phyloP scores from a whole-genome alignment of 495 filamentous ascomycete genomes.

The Rhizodiscina lignyota region DNA sequence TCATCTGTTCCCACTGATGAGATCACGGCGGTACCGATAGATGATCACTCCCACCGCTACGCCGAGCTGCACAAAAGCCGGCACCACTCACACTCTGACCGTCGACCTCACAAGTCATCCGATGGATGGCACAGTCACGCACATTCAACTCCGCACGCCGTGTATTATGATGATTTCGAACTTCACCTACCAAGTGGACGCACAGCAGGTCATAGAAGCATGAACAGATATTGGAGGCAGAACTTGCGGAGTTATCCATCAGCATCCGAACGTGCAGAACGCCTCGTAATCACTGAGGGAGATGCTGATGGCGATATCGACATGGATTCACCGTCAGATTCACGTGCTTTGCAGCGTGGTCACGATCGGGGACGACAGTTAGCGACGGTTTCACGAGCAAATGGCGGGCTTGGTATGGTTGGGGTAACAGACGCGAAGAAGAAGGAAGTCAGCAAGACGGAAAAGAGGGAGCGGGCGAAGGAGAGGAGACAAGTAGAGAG shows the following conservation, averaged over 20 bases:
- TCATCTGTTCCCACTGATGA: conserved; percentile 70
- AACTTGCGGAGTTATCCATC: conserved; percentile 74
- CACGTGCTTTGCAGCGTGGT: conserved; percentile 14
- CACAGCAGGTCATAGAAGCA: conserved; percentile 77
- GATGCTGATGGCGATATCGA: conserved; percentile 30
- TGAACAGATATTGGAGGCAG: conserved; percentile 77
- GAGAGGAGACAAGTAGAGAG: conserved; percentile 40
- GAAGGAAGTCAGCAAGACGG: conserved; percentile 39
- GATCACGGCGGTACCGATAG: conserved; percentile 52
- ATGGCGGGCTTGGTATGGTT: conserved; percentile 60
- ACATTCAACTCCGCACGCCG: conserved; percentile 39
- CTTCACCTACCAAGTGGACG: conserved; percentile 83
- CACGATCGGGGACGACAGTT: conserved; percentile 26
- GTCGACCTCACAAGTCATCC: conserved; percentile 45
- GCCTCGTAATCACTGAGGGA: no score
- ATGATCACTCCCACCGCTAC: conserved; percentile 41
- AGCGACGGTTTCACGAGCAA: conserved; percentile 35
- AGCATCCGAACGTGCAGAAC: conserved; percentile 40
- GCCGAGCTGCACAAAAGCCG: conserved; percentile 42
- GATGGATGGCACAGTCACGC: conserved; percentile 65
- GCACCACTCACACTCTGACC: conserved; percentile 45
- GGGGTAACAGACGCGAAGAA: conserved; percentile 57
- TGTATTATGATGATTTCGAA: conserved; percentile 82
- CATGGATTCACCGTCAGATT: conserved; percentile 16
- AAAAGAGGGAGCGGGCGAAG: conserved; percentile 49